phyloP scores from a whole-genome alignment of 148 eudicot species.

The Rhododendron molle region DNA sequence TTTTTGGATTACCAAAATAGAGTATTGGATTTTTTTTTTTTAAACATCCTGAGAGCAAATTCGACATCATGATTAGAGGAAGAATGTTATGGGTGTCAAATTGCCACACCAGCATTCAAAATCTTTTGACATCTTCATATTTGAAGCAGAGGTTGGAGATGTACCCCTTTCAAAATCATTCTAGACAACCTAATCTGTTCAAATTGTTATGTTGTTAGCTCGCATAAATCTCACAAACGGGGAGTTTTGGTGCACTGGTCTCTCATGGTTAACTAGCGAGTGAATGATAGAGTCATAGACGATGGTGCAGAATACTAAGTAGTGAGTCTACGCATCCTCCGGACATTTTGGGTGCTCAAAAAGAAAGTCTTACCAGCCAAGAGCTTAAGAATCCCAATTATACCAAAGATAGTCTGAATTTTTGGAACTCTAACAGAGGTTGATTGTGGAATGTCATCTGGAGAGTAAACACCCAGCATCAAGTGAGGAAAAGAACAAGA shows the following conservation, averaged over 20 bases:
- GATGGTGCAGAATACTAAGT: neutral
- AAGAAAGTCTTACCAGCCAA: conserved; percentile 59
- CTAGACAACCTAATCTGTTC: neutral
- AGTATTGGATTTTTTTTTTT: neutral
- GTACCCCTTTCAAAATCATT: neutral
- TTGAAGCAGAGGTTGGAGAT: neutral
- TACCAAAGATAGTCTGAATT: conserved; percentile 75
- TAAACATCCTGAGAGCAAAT: neutral
- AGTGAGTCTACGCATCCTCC: too few relatives aligned
- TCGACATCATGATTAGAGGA: neutral
- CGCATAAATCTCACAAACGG: neutral
- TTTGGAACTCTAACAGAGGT: conserved; percentile 60
- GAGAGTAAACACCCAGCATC: conserved; percentile 1
- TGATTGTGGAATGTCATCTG: conserved; percentile 82
- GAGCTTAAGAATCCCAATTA: conserved; percentile 82
- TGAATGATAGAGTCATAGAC: neutral
- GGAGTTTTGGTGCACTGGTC: neutral
- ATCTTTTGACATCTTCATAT: neutral
- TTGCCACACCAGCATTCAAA: neutral
- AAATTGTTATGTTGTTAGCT: neutral
- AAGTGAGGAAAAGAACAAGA: neutral
- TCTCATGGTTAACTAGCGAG: neutral
- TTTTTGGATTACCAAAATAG: too few relatives aligned
- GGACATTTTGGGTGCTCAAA: neutral
- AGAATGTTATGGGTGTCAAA: neutral